Evolutionary conservation across 2,329 filamentous ascomycete species (phyloP), one percentile per base, ranked within the genome.

Genomic region (Paramyrothecium roridum): DNA sequence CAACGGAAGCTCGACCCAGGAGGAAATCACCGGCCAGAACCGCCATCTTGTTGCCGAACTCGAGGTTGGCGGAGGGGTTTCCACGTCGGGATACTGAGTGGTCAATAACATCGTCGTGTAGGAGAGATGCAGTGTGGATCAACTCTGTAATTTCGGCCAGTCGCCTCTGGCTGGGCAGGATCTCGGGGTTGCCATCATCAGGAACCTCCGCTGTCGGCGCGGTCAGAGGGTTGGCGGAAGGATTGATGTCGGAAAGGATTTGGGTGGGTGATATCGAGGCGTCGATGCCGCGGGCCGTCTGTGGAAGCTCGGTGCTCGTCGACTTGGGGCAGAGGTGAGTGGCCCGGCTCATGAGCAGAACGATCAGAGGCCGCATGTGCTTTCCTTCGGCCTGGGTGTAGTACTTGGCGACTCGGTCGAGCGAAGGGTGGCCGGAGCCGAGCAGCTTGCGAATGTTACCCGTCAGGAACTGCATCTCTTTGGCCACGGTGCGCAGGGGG

Each of bases 11-110:
- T 52, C 95, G 84, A 3, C 93, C 93, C 2, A 99, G 82, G 48
- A 99, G 78, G 68, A 99, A 99, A 70, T 99, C 95, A n/a, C 95
- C 95, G 0, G 95, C 95, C 61, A 99, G 76, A 2, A 99, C 93
- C 16, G 95, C 93, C 93, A 99, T 98, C 75, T 99, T 99, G 79
- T 99, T 99, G 60, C 95, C 95, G 66, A 98, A 98, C 66, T 93
- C 90, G 58, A 95, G 83, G 71, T 99, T 99, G 33, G 95, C 95
- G 2, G 91, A 96, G 8, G 91, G 89, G 3, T 86, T 85, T 30
- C 91, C 90, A 57, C 95, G 89, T 54, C 95, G 86, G 12, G 92
- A 89, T 46, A 90, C 81, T 1, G 93, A 96, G 70, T 93, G 90
- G 70, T 99, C 95, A 68, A 99, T 96, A 30, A 99, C 95, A 75